Evolutionary conservation across 257 asterid genomes (phyloP).

Genomic region (Leonotis leonurus): DNA sequence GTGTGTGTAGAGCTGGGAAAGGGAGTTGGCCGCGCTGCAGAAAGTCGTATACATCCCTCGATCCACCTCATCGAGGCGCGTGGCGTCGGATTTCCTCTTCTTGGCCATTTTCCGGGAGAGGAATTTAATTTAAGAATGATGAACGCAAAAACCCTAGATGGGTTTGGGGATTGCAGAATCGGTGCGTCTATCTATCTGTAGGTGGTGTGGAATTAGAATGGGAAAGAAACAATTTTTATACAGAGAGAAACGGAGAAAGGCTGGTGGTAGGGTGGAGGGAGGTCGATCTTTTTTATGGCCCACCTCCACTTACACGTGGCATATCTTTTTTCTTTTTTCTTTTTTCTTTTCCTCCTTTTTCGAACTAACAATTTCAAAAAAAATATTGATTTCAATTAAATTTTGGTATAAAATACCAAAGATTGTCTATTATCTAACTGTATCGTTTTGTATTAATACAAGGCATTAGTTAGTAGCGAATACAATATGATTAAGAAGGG

Average conservation of each 20-base stretch:
- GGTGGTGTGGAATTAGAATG: not conserved
- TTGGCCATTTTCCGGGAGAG: slow-evolving; percentile 48
- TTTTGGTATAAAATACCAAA: too few species aligned
- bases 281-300: slow-evolving; percentile 12
- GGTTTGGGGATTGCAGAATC: slow-evolving; percentile 4
- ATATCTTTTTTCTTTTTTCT: not conserved
- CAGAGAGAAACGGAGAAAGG: slow-evolving; percentile 2
- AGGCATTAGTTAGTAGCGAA: too few species aligned
- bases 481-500: too few species aligned
- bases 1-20: slow-evolving; percentile 84
- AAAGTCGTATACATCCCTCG: slow-evolving; percentile 83
- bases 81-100: slow-evolving; percentile 84
- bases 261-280: not conserved
- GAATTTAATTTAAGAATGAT: not conserved
- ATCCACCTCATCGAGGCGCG: slow-evolving; percentile 91
- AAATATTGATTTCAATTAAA: too few species aligned
- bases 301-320: slow-evolving; percentile 7
- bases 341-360: not conserved
- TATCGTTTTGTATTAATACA: too few species aligned
- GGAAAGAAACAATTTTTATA: slow-evolving; percentile 2
- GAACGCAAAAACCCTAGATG: slow-evolving; percentile 28
- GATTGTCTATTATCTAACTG: too few species aligned
- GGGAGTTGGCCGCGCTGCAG: slow-evolving; percentile 86
- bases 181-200: not conserved
- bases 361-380: too few species aligned